Evolutionary conservation across 805 yeast genomes (phyloP), one percentile per base, ranked within the genome.

Genomic region (Wickerhamomyces chaumierensis): DNA sequence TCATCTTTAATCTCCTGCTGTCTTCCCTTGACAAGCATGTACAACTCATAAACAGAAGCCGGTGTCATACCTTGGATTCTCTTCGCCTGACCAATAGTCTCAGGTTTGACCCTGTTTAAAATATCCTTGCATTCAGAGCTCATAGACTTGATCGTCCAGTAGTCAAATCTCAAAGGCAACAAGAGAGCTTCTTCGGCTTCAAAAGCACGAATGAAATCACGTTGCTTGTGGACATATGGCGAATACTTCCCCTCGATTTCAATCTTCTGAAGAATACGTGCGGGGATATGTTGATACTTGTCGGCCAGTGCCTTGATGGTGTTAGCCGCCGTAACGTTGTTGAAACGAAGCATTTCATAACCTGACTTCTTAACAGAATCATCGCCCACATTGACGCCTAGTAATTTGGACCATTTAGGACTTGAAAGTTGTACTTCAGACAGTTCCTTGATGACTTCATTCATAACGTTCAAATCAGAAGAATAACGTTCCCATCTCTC

Each of bases 41-140:
- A 83, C 35, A 88, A 65, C 53, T 84, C 94, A 45, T 86, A 81
- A 15, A 85, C 65, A 0, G 96, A 92, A 0, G 96, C 90, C 0
- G 97, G 95, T 0, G 97, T 90, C 2, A 92, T 78, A 1, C 98
- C 97, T 52, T 92, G 94, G 12, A 90, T 81, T 48, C 97, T 68
- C 55, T 95, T 71, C 0, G 97, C 97, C 56, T 92, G 97, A 0
- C 97, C 97, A 34, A 92, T 75, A 0, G 96, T 92, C 39, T 75
- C 74, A 0, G 98, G 98, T 44, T 83, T 80, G 14, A 85, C 76
- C 11, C 69, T 67, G 49, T 85, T 83, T 39, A 92, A 63, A 11
- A 82, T 60, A 15, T 64, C 66, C 40, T 81, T 73, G 21, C 78
- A 88, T 53, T 90, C 96, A 19, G 73, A 67, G 2, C 94, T 82